Evolutionary conservation across 2,329 filamentous ascomycete species (phyloP).

Genomic region (Anisogramma anomala): DNA sequence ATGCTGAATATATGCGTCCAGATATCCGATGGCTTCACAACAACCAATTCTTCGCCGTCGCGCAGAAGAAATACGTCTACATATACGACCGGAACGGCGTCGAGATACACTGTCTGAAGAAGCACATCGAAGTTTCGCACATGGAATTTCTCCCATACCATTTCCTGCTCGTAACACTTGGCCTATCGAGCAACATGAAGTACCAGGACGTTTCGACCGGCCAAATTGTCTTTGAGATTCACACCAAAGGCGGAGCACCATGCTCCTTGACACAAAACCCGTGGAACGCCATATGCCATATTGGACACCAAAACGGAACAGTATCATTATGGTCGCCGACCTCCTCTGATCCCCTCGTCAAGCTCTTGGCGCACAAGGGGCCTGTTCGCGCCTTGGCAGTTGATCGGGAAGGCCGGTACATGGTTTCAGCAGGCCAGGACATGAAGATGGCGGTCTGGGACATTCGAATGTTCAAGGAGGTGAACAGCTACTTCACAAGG

Average conservation of each 20-base stretch:
- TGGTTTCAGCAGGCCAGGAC: conserved; percentile 89
- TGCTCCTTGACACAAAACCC: conserved; percentile 80
- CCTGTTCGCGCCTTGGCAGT: conserved; percentile 77
- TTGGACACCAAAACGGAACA: conserved; percentile 89
- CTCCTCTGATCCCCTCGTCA: conserved; percentile 72
- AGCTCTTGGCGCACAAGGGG: conserved; percentile 78
- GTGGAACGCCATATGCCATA: conserved; percentile 81
- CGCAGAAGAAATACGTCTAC: conserved; percentile 93
- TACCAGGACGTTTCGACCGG: conserved; percentile 95
- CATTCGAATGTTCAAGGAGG: conserved; percentile 83
- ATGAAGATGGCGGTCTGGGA: conserved; percentile 93
- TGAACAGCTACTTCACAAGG: conserved; percentile 77
- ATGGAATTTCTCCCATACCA: conserved; percentile 97
- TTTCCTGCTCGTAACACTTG: conserved; percentile 79
- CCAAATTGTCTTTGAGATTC: conserved; percentile 72
- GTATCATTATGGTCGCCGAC: conserved; percentile 96
- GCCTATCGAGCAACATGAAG: conserved; percentile 72
- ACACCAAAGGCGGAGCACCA: conserved; percentile 74
- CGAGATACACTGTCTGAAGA: conserved; percentile 81
- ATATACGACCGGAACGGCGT: conserved; percentile 90
- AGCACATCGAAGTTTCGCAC: conserved; percentile 81
- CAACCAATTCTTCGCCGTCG: conserved; percentile 86
- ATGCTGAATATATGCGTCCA: not conserved
- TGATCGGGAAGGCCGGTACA: conserved; percentile 84
- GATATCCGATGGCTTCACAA: conserved; percentile 91